Base-by-base conservation (phyloP, 805 yeast species). In the Saccharomycopsis sp. region DNA sequence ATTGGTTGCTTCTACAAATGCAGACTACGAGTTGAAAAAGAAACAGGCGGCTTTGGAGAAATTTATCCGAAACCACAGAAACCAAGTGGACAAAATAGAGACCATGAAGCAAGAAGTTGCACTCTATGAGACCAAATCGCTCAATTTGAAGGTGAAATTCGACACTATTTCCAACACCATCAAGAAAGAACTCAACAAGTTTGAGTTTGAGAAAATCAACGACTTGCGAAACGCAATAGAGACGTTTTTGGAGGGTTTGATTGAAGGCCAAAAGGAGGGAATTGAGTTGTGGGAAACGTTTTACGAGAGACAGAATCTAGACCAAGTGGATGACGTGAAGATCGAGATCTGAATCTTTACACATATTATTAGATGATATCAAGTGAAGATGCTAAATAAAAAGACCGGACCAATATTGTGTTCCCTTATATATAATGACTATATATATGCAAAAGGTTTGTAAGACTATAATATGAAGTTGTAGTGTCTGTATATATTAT, bases 171-270 rank as follows among this genome's bases (percentile, higher is more conserved):
- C 87, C 55, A 79, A 76, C 17, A 81, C 79, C 2, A 88, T 93
- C 56, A 86, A 82, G 67, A 69, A 70, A 47, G 97, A 94, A 65
- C 72, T 93, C 25, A 75, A 71, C 41, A 67, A 70, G 15, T 89
- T 92, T 68, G 96, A 90, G 68, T 74, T 76, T 51, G 93, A 87
- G 58, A 87, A 85, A 65, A 79, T 89, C 41, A 83, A 81, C 44
- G 98, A 92, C 66, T 90, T 93, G 72, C 81, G 97, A 68, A 88
- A 88, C 66, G 82, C 91, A 62, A 88, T 93, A 56, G 99, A 94
- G 71, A 86, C 93, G 12, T 92, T 85, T 66, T 80, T 96, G 68
- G 98, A 94, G 70, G 83, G 94, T 56, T 81, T 94, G 23, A 87
- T 92, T 57, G 99, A 94, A 72, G 79, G 91, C 35, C 99, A 94